Evolutionary conservation across 2,329 filamentous ascomycete genomes (phyloP).

Genomic region (Lecanicillium sp.): DNA sequence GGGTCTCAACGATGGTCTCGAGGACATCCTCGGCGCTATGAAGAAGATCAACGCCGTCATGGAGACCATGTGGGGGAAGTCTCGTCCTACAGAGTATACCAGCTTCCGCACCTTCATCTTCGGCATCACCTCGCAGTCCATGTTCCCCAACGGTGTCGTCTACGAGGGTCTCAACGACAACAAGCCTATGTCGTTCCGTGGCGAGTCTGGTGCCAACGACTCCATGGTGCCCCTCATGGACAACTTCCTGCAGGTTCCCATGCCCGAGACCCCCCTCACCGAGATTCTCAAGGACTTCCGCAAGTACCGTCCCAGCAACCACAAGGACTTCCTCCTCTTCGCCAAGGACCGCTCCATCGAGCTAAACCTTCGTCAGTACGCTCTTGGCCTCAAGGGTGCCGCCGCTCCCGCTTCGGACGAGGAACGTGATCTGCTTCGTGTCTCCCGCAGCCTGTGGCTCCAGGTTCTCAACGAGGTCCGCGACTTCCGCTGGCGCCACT

Average conservation of each 20-base stretch:
- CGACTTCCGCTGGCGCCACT: constrained; percentile 78
- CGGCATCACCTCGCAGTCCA: constrained; percentile 85
- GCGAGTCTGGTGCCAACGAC: constrained; percentile 91
- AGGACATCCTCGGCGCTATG: constrained; percentile 51
- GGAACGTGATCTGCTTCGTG: constrained; percentile 39
- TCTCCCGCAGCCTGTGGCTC: constrained; percentile 56
- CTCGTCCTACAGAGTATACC: constrained; percentile 76
- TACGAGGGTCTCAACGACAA: constrained; percentile 75
- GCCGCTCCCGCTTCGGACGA: constrained; percentile 20
- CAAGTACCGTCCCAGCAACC: constrained; percentile 80
- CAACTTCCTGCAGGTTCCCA: constrained; percentile 76
- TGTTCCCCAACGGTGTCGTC: constrained; percentile 88
- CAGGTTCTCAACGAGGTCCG: constrained; percentile 67
- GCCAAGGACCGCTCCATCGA: constrained; percentile 49
- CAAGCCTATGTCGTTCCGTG: constrained; percentile 73
- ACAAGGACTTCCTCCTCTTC: constrained; percentile 75
- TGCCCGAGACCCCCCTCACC: constrained; percentile 86
- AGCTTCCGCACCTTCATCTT: constrained; percentile 96
- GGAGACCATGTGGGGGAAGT: constrained; percentile 90
- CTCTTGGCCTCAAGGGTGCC: constrained; percentile 32
- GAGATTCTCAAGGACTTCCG: constrained; percentile 85
- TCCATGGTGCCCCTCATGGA: constrained; percentile 89
- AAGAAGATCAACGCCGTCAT: constrained; percentile 70
- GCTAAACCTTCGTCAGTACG: constrained; percentile 53
- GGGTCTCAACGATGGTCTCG: constrained; percentile 59